Conservation (phyloP, 2,329 filamentous ascomycete species). For the Sphaceloma murrayae region DNA sequence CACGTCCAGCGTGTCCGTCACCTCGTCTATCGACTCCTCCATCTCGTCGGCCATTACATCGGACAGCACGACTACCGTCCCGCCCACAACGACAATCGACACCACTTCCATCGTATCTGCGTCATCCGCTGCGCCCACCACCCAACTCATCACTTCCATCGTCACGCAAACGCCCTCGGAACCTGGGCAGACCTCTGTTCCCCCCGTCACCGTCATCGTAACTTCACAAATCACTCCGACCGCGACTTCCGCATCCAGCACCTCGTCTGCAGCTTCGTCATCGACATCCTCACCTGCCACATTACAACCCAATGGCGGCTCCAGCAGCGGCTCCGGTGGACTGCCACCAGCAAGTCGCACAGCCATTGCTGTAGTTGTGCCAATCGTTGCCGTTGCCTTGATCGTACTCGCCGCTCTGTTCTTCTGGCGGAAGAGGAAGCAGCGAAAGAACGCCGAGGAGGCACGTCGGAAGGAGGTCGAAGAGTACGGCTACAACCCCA, state of each 20-base stretch:
- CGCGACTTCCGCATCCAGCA: constrained; percentile 17
- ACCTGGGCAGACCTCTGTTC: constrained; percentile 14
- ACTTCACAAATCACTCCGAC: constrained; percentile 19
- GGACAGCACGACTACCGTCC: constrained; percentile 18
- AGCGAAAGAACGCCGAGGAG: constrained; percentile 74
- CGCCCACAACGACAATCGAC: constrained; percentile 18
- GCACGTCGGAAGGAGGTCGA: constrained; percentile 90
- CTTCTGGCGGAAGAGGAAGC: constrained; percentile 82
- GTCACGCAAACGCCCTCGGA: constrained; percentile 20
- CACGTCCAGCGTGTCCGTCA: constrained; percentile 1
- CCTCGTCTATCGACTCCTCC: constrained; percentile 20
- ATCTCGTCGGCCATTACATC: constrained; percentile 19
- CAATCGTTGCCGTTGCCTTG: constrained; percentile 77
- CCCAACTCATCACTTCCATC: constrained; percentile 22
- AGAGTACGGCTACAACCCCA: constrained; percentile 97
- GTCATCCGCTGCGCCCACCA: constrained; percentile 20
- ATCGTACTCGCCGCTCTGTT: constrained; percentile 68
- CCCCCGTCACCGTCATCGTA: constrained; percentile 23
- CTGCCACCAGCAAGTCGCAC: constrained; percentile 61
- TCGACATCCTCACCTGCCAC: constrained; percentile 21
- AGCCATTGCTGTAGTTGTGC: constrained; percentile 86
- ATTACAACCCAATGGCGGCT: constrained; percentile 18
- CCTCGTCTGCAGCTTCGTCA: constrained; percentile 18
- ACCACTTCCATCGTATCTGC: constrained; percentile 21
- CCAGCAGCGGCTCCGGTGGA: constrained; percentile 31